Evolutionary conservation across 768 basidiomycete species (phyloP).

Genomic region (Dioszegia hungarica): DNA sequence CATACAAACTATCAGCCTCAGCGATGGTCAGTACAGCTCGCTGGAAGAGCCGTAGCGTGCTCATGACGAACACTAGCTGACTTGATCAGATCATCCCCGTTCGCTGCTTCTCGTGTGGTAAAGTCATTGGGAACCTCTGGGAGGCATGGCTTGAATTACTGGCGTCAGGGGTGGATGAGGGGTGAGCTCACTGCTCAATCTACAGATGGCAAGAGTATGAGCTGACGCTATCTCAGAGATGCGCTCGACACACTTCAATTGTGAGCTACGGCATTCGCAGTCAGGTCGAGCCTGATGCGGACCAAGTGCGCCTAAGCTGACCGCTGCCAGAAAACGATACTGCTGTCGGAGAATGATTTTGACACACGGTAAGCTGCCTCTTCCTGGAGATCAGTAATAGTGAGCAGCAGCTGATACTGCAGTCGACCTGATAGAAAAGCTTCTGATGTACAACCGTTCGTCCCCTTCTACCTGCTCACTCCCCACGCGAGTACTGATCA

Average conservation of each 20-base stretch:
- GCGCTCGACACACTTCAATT: slow-evolving; percentile 83
- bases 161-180: slow-evolving; percentile 76
- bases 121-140: slow-evolving; percentile 97
- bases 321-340: slow-evolving; percentile 62
- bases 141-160: slow-evolving; percentile 76
- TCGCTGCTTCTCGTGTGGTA: slow-evolving; percentile 92
- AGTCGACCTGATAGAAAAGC: slow-evolving; percentile 94
- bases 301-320: slow-evolving; percentile 3
- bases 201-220: not conserved
- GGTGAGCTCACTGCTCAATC: slow-evolving; percentile 55
- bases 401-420: slow-evolving; percentile 9
- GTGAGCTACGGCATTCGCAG: slow-evolving; percentile 14
- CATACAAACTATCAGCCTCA: not conserved
- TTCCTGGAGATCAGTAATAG: not conserved
- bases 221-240: slow-evolving; percentile 56
- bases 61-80: not conserved
- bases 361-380: slow-evolving; percentile 58
- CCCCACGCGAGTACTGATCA: not conserved
- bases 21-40: slow-evolving; percentile 11
- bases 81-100: slow-evolving; percentile 83
- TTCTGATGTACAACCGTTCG: slow-evolving; percentile 91
- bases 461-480: slow-evolving; percentile 14
- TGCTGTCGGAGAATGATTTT: slow-evolving; percentile 96
- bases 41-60: not conserved
- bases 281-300: too few species aligned